Evolutionary conservation across 768 basidiomycete genomes (phyloP), one percentile per base, ranked within the genome.

Genomic region (Omphalotus guepiniiformis): DNA sequence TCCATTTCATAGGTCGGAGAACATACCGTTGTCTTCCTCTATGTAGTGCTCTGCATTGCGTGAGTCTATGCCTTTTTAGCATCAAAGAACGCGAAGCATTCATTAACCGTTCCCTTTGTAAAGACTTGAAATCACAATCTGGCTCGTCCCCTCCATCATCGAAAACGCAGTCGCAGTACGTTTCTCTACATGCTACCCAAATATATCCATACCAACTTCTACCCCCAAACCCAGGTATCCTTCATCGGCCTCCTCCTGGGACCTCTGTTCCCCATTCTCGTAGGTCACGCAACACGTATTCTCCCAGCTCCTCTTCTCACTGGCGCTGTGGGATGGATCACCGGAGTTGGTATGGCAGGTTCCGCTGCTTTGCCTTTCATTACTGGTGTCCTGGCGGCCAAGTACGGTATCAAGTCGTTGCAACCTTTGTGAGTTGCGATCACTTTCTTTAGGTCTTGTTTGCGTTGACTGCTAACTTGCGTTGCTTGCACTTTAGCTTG

Each of bases 201-300:
- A 29, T 39, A 22, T 19, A 16, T 22, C 21, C 28, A 41, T 26
- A 21, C 23, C 15, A 22, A 8, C 27, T n/a, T 34, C n/a, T 34
- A 34, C n/a, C 30, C 11, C n/a, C 4, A 32, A 19, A 15, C 42
- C 22, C 21, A 34, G 43, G 69, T 76, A 41, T 64, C 74, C 3
- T 54, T 78, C 44, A 63, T 78, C 22, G 81, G 78, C 18, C 28
- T 81, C 8, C 54, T 78, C 32, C 57, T 82, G 27, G 80, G 79
- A 4, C 79, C 78, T 15, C 72, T 81, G 65, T 80, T 74, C 53
- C 76, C 76, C 11, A 68, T 78, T 21, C 49, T 66, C 13, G 58
- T 68, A 43, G 63, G 61, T 16, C 65, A 73, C 34, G 58, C 68
- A 2, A 58, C 55, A 11, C 67, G 61, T 22, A 51, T 69, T 26